Base-by-base conservation (phyloP, 352 stramenopile species). In the Pseudoperonospora humuli region DNA sequence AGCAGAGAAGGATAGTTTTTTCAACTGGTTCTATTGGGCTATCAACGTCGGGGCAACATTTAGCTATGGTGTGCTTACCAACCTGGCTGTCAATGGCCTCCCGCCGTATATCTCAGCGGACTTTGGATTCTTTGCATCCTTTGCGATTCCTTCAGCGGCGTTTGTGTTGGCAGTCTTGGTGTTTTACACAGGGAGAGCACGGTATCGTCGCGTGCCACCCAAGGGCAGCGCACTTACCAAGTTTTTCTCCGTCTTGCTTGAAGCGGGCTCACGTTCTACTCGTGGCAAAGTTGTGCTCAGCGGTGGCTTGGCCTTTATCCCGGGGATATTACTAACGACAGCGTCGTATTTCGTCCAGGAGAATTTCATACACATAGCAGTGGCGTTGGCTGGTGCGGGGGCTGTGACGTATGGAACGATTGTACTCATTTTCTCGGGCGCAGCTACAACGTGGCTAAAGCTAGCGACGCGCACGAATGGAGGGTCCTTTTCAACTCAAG, bases 11-110 rank as follows among this genome's bases (percentile, higher is more conserved):
- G 82, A 88, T 51, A 87, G 75, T 27, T 96, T 95, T 57, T 96
- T 96, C 67, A 95, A 95, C 50, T 95, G 77, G 76, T 97, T 97
- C 61, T 97, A 97, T 64, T 95, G 83, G 83, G 67, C 80, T 10
- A 95, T 97, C 60, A 97, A 97, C 53, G 68, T 95, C 18, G 88
- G 88, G 25, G 84, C 88, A 6, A 86, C 87, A 25, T 78, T 96
- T 44, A 95, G 85, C 66, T 96, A 93, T 59, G 88, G 74, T 1
- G 64, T 96, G 37, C 67, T 97, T 19, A 89, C 84, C 5, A 96
- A 96, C 47, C 51, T 96, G 23, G 87, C 84, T 0, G 84, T 96
- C 13, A 95, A 96, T 45, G 87, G 87, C 6, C 34, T 96, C 3
- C 69, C 82, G 21, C 80, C 79, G 7, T 86, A 93, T 38, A 81